Base-by-base conservation (phyloP, 345 rosid genomes). In the Mallotus nudiflorus region DNA sequence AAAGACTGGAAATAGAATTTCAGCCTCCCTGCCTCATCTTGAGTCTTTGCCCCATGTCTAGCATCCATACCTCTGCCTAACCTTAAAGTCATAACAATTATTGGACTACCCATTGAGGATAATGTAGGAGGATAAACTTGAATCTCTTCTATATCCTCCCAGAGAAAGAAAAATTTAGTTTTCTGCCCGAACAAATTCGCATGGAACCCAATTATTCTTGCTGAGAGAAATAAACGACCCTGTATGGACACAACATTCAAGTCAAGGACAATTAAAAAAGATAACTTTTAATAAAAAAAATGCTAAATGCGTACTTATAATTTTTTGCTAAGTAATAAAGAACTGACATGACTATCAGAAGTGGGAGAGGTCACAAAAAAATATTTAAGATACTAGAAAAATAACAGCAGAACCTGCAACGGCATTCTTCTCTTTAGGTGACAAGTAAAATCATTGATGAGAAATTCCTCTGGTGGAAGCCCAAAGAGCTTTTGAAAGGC, bases 401-500 rank as follows among this genome's bases (percentile, higher is more conserved):
- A 65, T 10, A 59, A 20, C 54, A 62, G 73, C 22, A 15, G 74
- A 78, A 93, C 99, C 99, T 95, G 99, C 74, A 90, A 80, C 55
- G 90, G 93, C 97, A 95, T 90, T 85, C 77, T 95, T 65, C 99
- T 81, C 77, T 82, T 91, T 77, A 95, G 88, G 85, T 95, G 99
- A 82, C 99, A 95, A 45, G 99, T 87, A 75, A 95, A 95, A 82
- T 91, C 97, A 71, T 95, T 91, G 85, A 95, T 95, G 71, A 95
- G 89, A 84, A 95, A 95, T 77, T 95, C 99, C 85, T 88, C 99
- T 25, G 84, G 85, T 51, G 99, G 97, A 50, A 94, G 95, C 74
- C 92, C 85, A 80, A 94, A 91, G 72, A 95, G 96, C 83, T 91
- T 95, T 84, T 95, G 99, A 67, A 95, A 95, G 45, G 99, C 89